Base-by-base conservation (phyloP, 805 yeast genomes). In the Candida taoyuanica region DNA sequence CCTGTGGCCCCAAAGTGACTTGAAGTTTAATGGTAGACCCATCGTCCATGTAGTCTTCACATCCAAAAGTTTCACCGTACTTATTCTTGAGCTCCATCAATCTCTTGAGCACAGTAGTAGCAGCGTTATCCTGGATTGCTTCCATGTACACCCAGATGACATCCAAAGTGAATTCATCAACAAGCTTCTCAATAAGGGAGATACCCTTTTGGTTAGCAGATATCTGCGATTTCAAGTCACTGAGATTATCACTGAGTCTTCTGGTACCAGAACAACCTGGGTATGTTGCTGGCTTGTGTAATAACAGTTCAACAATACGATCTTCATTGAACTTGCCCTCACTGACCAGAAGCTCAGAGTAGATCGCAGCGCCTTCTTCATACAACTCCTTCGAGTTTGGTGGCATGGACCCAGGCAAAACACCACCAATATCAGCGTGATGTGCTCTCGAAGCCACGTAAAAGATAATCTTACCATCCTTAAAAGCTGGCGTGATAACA, bases 251-350 rank as follows among this genome's bases (percentile, higher is more conserved):
- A 37, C 77, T 73, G 31, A 91, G 64, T 33, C 89, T 71, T 59
- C 98, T 74, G 0, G 96, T 80, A 7, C 97, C 98, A 1, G 93
- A 81, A 46, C 96, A 87, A 0, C 94, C 94, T 0, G 93, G 87
- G 46, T 70, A 76, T 49, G 78, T 69, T 0, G 94, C 84, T 0
- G 97, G 97, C 41, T 84, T 83, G 12, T 70, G 73, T 29, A 81
- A 67, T 37, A 91, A 64, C 17, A 82, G 55, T 35, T 74, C 68
- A 12, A 77, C 71, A 36, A 89, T 76, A 8, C 77, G 71, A 13
- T 70, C 82, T 47, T 84, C 87, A 53, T 88, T 88, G 56, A 89
- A 89, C 31, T 64, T 65, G 3, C 95, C 95, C 37, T 73, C 65
- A 23, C 70, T 62, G 7, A 88, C 91, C 13, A 91, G 68, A 43